Base-by-base conservation (phyloP, 768 basidiomycete species). In the Lactarius vividus region DNA sequence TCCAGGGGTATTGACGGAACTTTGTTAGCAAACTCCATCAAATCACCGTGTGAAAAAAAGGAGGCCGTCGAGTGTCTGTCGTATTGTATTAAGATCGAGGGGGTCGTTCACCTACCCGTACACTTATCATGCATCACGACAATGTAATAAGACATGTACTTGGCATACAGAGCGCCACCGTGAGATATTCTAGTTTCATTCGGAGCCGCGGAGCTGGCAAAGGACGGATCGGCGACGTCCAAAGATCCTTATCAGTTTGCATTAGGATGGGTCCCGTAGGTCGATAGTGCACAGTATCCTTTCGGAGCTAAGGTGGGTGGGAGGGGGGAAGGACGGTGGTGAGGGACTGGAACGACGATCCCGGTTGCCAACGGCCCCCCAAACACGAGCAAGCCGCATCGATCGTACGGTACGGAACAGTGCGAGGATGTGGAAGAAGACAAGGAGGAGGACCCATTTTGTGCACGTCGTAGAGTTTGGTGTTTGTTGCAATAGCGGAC, bases 341-440 rank as follows among this genome's bases (percentile, higher is more conserved):
- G 49, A 18, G 40, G 5, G 52, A 53, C 40, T 40, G 55, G 60
- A 52, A 46, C 44, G 65, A 66, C 61, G 65, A 66, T 66, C 65
- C 61, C 58, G 46, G 61, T 62, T 58, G 56, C 49, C 65, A 66
- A 58, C 57, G 65, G 53, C 61, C 61, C 23, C 57, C 56, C 49
- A 66, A 66, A 66, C 64, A 42, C 64, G 59, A 57, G 44, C 46
- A 65, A 20, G 20, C 55, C 31, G 40, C 40, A 56, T 66, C 56
- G 65, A 62, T 62, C 65, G 33, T n/a, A 62, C 65, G 61, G 33
- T n/a, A 62, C 65, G 61, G 65, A 66, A 62, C 56, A 62, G 29
- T 42, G 60, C 65, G 65, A 53, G 53, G 60, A 62, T 37, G 60
- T 44, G 61, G 39, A 62, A 13, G 60, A 66, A 52, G 37, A 31